Percentiles rank a stretch among this genome's conserved stretches.
phyloP scores from a whole-genome alignment of 2,329 filamentous ascomycete species.

The Stenocarpella maydis region DNA sequence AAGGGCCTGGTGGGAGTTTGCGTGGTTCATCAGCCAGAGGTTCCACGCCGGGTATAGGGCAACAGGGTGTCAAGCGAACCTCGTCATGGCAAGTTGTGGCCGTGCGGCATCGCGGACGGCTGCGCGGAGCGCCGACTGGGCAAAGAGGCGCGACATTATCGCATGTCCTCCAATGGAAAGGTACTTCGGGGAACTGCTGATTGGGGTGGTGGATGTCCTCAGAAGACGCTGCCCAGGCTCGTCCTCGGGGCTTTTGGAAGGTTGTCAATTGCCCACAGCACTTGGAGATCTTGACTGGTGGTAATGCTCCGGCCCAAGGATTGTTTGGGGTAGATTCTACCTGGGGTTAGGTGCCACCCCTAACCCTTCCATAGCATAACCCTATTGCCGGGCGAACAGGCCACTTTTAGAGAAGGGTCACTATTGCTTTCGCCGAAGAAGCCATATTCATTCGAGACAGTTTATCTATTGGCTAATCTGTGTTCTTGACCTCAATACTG shows the following conservation, averaged over 20 bases:
- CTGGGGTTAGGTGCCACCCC: neutral
- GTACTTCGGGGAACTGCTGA: neutral
- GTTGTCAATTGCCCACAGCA: neutral
- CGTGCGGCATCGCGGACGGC: conserved; percentile 31
- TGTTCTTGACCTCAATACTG: neutral
- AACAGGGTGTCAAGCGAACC: neutral
- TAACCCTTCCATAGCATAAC: neutral
- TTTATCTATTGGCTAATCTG: neutral
- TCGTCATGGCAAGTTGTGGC: conserved; percentile 26
- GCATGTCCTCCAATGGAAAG: conserved; percentile 3
- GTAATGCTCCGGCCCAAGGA: neutral
- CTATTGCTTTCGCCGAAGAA: neutral
- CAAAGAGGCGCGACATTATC: conserved; percentile 31
- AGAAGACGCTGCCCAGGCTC: neutral
- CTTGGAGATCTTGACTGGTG: neutral
- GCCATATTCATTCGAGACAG: neutral
- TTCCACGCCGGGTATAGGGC: neutral
- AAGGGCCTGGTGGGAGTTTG: conserved; percentile 40
- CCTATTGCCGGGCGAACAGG: too few species aligned
- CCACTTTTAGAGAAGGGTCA: neutral
- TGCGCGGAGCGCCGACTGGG: conserved; percentile 32
- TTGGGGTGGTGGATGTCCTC: neutral
- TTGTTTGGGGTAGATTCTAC: conserved; percentile 2
- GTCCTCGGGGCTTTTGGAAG: neutral
- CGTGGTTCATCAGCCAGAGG: neutral